Evolutionary conservation across 306 rosid genomes (phyloP).

Genomic region (Fragaria ananassa): DNA sequence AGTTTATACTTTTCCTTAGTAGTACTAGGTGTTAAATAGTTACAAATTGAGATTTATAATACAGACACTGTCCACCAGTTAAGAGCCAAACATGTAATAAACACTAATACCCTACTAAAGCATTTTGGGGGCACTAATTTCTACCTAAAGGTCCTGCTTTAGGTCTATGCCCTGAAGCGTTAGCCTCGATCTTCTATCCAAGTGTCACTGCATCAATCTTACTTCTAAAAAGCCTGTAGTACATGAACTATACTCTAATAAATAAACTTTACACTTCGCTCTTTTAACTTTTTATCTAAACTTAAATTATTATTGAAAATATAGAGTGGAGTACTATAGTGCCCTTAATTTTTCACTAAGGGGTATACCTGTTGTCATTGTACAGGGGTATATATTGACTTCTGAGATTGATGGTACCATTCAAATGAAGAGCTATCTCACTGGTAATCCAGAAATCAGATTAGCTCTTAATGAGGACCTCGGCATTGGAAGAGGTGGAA

Average conservation of each 20-base stretch:
- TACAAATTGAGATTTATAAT: background rate
- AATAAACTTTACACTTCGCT: background rate
- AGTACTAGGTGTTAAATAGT: background rate
- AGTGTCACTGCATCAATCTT: background rate
- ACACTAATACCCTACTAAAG: background rate
- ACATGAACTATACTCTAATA: background rate
- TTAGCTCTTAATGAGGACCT: slow-evolving; percentile 87
- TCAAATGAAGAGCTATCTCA: slow-evolving; percentile 91
- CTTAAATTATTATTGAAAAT: background rate
- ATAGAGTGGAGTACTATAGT: background rate
- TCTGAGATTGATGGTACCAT: slow-evolving; percentile 93
- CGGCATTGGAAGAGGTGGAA: slow-evolving; percentile 57
- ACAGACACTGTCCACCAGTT: background rate
- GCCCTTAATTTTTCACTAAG: background rate
- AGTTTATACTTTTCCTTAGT: background rate
- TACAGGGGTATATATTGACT: slow-evolving; percentile 81
- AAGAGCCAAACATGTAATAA: background rate
- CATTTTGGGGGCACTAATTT: background rate
- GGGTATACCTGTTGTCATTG: slow-evolving; percentile 24
- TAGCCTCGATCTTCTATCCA: background rate
- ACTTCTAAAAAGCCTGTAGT: background rate
- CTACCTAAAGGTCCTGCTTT: too few relatives aligned
- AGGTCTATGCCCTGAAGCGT: background rate
- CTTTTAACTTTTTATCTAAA: background rate
- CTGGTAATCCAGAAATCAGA: slow-evolving; percentile 83